These are phyloP conservation scores for Protomyces inouyei DNA, from an alignment of 1,139 yeast genomes.

Conservation along the genomic window DNA sequence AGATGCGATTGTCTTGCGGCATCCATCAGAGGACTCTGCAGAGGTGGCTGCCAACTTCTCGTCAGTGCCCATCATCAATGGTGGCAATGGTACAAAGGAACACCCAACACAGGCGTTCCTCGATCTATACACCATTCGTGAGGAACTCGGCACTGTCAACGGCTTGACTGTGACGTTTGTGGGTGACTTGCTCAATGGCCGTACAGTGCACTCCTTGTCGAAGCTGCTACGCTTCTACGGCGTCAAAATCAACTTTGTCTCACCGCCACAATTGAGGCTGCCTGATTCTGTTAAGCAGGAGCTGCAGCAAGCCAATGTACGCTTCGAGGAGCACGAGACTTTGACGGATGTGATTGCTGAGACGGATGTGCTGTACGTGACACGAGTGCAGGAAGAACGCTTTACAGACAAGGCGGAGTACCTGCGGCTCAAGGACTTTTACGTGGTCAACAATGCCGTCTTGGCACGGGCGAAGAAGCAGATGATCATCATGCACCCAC, in stretches of 20 bases:
- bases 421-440: conserved; percentile 83
- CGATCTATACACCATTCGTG: conserved; percentile 96
- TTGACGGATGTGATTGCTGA: conserved; percentile 77
- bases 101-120: conserved; percentile 98
- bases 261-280: conserved; percentile 80
- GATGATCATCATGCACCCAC: conserved; percentile 94
- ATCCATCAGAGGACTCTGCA: conserved; percentile 87
- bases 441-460: conserved; percentile 87
- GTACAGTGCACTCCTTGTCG: conserved; percentile 97
- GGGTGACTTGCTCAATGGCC: conserved; percentile 97
- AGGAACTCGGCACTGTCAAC: conserved; percentile 96
- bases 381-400: conserved; percentile 97
- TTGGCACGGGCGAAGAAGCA: conserved; percentile 91
- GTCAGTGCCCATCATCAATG: conserved; percentile 94
- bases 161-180: conserved; percentile 96
- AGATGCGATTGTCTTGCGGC: conserved; percentile 96
- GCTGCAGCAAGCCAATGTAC: conserved; percentile 61
- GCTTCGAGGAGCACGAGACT: conserved; percentile 64
- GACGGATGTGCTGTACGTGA: conserved; percentile 94
- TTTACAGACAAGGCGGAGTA: conserved; percentile 71
- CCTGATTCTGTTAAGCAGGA: conserved; percentile 68
- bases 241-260: conserved; percentile 85
- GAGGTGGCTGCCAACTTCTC: conserved; percentile 93
- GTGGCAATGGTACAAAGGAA: conserved; percentile 50
- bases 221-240: conserved; percentile 86